These are phyloP conservation scores for Podospora pseudocomata DNA, from an alignment of 495 filamentous ascomycete species.

Conservation along the genomic window DNA sequence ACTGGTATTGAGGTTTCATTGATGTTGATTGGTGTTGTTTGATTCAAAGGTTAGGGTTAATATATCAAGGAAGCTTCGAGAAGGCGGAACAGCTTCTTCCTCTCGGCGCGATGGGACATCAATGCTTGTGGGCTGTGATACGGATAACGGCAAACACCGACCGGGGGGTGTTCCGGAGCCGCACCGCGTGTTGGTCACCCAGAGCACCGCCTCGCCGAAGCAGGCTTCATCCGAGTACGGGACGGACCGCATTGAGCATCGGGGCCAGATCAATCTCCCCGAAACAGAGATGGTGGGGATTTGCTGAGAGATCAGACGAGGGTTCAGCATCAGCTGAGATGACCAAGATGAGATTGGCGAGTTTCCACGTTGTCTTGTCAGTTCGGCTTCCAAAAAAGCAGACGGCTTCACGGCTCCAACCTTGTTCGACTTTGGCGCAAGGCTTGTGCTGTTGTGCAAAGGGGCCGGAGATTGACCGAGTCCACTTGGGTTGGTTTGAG, in stretches of 20 bases:
- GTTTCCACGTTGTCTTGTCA: background rate
- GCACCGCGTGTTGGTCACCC: background rate
- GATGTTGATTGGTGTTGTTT: background rate
- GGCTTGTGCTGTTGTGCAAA: background rate
- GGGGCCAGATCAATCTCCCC: background rate
- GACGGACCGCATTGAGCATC: background rate
- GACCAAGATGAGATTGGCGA: background rate
- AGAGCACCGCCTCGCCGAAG: background rate
- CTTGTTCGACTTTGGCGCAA: background rate
- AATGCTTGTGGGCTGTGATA: background rate
- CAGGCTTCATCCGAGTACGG: background rate
- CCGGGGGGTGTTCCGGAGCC: background rate
- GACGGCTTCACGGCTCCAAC: background rate
- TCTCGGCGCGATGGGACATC: no score
- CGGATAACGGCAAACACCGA: background rate
- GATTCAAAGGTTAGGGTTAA: background rate
- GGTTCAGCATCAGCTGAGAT: background rate
- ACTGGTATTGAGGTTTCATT: background rate
- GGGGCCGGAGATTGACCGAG: background rate
- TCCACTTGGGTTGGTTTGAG: background rate
- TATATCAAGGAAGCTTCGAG: background rate
- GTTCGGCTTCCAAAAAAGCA: background rate
- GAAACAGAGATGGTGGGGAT: background rate
- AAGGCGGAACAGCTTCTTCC: background rate
- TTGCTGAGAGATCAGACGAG: background rate